Base-by-base conservation (phyloP, 805 yeast species). In the Allodekkera sacchari region DNA sequence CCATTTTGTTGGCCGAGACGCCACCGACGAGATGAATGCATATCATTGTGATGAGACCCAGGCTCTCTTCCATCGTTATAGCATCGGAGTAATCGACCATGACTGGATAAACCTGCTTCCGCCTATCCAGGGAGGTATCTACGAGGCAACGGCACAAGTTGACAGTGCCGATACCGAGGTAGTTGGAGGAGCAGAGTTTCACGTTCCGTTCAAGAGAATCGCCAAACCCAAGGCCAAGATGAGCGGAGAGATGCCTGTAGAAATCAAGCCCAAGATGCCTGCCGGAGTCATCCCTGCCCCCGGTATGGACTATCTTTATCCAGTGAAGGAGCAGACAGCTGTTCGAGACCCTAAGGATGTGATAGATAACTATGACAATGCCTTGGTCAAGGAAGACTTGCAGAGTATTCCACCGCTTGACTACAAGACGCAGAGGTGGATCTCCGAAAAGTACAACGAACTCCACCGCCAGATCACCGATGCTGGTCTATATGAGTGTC, bases 1-100 rank as follows among this genome's bases (percentile, higher is more conserved):
- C 44, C 96, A 87, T 55, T 66, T 85, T 79, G 71, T 85, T 4
- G 96, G 96, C 2, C 60, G 89, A 35, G 95, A 85, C 55, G 94
- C 95, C 14, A 78, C 92, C 0, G 94, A 84, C 51, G 95, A 87
- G 52, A 84, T 85, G 83, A 70, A 76, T 32, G 87, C 88, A 7
- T 85, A 83, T 47, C 95, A 85, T 50, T 53, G 71, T 27, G 72
- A 65, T 9, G 80, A 72, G 30, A 71, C 92, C 0, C 57, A 68
- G 7, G 29, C 37, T 3, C 53, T 55, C 0, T 79, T 83, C 52
- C 46, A 50, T n/a, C 64, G 55, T 24, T 87, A 71, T 70, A 68
- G 60, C 34, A 66, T 85, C 10, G 96, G 95, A 1, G 50, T 45
- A 9, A 73, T 84, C 6, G 74, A 76, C 34, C 53, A 63, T 36